Percentiles rank a stretch among this genome's conserved stretches.
Evolutionary conservation across 345 rosid species (phyloP).

Genomic region (Eutrema japonicum): DNA sequence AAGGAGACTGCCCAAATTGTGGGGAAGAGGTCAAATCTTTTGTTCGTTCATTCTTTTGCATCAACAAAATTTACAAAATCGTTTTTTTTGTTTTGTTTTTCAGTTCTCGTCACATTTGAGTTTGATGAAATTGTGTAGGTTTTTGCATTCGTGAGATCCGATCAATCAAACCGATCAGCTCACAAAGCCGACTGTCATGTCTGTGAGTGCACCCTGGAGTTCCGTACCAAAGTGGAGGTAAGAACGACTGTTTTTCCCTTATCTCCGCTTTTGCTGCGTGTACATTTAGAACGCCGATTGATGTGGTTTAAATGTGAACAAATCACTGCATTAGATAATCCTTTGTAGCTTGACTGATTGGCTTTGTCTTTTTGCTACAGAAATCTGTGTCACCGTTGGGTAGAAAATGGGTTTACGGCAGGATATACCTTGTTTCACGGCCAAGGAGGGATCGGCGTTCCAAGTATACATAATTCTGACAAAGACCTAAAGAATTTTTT

Average conservation of each 20-base stretch:
- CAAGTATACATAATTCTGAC: conserved; percentile 46
- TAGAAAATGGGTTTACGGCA: conserved; percentile 87
- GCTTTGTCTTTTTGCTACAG: conserved; percentile 49
- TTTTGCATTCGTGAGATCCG: conserved; percentile 80
- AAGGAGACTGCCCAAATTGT: conserved; percentile 93
- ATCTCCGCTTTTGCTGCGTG: background rate
- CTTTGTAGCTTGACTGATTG: conserved; percentile 4
- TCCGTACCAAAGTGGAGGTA: conserved; percentile 90
- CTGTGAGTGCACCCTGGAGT: conserved; percentile 79
- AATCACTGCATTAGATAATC: background rate
- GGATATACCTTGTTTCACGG: conserved; percentile 79
- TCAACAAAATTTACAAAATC: background rate
- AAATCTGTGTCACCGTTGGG: conserved; percentile 60
- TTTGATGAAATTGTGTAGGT: conserved; percentile 56
- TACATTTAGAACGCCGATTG: background rate
- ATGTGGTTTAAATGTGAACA: conserved; percentile 2
- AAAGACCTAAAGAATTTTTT: conserved; percentile 15
- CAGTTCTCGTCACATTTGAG: conserved; percentile 4
- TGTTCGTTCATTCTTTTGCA: background rate
- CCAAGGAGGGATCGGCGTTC: conserved; percentile 56
- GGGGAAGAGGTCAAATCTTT: conserved; percentile 85
- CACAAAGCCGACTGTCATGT: conserved; percentile 95
- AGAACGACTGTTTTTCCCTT: background rate
- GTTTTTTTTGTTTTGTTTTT: background rate
- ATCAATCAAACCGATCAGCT: conserved; percentile 59